Evolutionary conservation across 495 filamentous ascomycete species (phyloP), one percentile per base, ranked within the genome.

Genomic region (Tuber aestivum): DNA sequence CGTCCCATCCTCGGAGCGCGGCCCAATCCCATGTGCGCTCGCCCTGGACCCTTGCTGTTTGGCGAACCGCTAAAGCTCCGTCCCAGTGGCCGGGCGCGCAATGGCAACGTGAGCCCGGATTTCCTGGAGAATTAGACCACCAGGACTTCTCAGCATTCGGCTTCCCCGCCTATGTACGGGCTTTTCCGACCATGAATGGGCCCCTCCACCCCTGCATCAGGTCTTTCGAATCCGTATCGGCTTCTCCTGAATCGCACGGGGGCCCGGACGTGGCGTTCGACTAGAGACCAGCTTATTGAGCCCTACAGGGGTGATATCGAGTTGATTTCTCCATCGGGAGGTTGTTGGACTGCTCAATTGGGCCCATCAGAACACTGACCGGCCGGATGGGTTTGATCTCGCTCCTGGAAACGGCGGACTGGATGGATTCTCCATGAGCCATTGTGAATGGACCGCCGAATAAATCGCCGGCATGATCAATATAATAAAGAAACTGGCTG

Each of bases 1-100:
- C 56, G 56, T 65, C 56, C 56, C 56, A 65, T 65, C 50, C 50
- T 56, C 56, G 56, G 56, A 65, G 56, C 56, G 56, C 56, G 56
- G 32, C 56, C 56, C 56, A 65, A 65, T 65, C 56, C 56, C 56
- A 65, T 65, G 23, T 65, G 56, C 56, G 56, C 27, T 65, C 56
- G 27, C 32, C 56, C 56, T 65, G 3, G 56, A 20, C 27, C 27
- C 18, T 35, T 65, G 56, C 56, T 65, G 56, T 65, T 65, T 65
- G 56, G 27, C 56, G 56, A 65, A 35, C 14, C 9, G 27, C 12
- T 65, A 65, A 27, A 65, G 27, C 27, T 35, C 56, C 27, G 56
- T 65, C 32, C 56, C 56, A 35, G 12, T 65, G 7, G 18, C 27
- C 56, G 27, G n/a, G 56, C 16, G 14, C 20, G 56, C 27, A 65